Percentiles rank a stretch among this genome's conserved stretches.
These are phyloP conservation scores for Tylopilus vinaceipallidus DNA, from an alignment of 768 basidiomycete species.

Conservation along the genomic window DNA sequence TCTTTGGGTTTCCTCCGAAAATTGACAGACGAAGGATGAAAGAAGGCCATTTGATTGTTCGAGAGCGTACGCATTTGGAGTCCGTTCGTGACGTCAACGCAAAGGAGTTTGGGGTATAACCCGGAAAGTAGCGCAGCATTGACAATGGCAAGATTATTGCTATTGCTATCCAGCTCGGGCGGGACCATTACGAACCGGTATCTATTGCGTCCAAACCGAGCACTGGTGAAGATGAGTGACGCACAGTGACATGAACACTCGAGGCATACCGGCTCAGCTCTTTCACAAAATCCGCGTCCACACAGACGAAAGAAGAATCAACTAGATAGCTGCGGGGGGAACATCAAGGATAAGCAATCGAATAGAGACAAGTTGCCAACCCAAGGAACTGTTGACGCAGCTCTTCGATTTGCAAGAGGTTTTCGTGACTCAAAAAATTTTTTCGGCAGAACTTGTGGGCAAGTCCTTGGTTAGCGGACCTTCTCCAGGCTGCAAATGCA, in stretches of 20 bases:
- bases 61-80: slow-evolving; percentile 70
- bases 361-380: slow-evolving; percentile 33
- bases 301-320: slow-evolving; percentile 81
- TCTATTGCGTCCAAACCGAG: slow-evolving; percentile 70
- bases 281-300: slow-evolving; percentile 58
- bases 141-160: slow-evolving; percentile 61
- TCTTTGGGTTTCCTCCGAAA: slow-evolving; percentile 67
- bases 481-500: slow-evolving; percentile 85
- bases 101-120: slow-evolving; percentile 87
- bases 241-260: background rate
- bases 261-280: slow-evolving; percentile 62
- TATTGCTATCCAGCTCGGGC: slow-evolving; percentile 64
- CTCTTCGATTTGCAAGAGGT: slow-evolving; percentile 94
- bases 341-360: background rate
- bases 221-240: slow-evolving; percentile 40
- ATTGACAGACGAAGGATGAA: slow-evolving; percentile 94
- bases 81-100: slow-evolving; percentile 56
- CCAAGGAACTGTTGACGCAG: slow-evolving; percentile 87
- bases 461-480: slow-evolving; percentile 56
- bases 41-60: slow-evolving; percentile 74
- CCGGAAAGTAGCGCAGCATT: slow-evolving; percentile 84
- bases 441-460: slow-evolving; percentile 75
- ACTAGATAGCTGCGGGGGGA: slow-evolving; percentile 64
- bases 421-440: slow-evolving; percentile 87
- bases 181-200: slow-evolving; percentile 79